These are phyloP conservation scores for Globisporangium alternatum DNA, from an alignment of 352 stramenopile species.

Conservation along the genomic window DNA sequence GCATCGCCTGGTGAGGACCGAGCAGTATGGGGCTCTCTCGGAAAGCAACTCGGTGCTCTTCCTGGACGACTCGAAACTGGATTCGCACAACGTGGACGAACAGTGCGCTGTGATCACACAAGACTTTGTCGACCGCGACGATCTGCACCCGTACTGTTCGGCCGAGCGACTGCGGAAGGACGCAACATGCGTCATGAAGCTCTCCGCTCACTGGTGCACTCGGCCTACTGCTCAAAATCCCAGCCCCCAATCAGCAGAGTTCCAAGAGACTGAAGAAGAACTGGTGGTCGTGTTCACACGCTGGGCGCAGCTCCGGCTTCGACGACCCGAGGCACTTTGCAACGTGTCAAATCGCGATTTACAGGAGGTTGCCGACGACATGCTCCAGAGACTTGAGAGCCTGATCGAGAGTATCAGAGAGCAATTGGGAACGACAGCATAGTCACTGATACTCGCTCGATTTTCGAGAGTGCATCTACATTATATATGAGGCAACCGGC, in stretches of 20 bases:
- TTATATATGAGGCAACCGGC: too few species aligned
- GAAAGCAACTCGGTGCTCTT: conserved; percentile 12
- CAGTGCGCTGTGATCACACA: conserved; percentile 1
- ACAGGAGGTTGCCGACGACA: not conserved
- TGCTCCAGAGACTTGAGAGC: not conserved
- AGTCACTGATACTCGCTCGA: too few species aligned
- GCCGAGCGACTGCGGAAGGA: conserved; percentile 9
- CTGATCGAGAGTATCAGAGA: not conserved
- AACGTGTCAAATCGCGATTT: not conserved
- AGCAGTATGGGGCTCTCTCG: not conserved
- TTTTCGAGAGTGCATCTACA: too few species aligned
- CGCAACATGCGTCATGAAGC: not conserved
- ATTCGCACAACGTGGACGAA: not conserved
- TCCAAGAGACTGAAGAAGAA: not conserved
- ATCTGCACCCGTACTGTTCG: conserved; percentile 10
- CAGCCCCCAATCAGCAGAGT: not conserved
- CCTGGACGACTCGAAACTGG: not conserved
- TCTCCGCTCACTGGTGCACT: not conserved
- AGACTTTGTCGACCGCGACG: conserved; percentile 11
- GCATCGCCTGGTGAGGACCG: not conserved
- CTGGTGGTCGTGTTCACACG: not conserved
- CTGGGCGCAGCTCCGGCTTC: not conserved
- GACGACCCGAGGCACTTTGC: not conserved
- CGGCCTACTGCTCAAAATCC: not conserved
- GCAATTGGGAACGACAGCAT: not conserved